Evolutionary conservation across 2,329 filamentous ascomycete species (phyloP).

Genomic region (Cladosporium sphaerospermum): DNA sequence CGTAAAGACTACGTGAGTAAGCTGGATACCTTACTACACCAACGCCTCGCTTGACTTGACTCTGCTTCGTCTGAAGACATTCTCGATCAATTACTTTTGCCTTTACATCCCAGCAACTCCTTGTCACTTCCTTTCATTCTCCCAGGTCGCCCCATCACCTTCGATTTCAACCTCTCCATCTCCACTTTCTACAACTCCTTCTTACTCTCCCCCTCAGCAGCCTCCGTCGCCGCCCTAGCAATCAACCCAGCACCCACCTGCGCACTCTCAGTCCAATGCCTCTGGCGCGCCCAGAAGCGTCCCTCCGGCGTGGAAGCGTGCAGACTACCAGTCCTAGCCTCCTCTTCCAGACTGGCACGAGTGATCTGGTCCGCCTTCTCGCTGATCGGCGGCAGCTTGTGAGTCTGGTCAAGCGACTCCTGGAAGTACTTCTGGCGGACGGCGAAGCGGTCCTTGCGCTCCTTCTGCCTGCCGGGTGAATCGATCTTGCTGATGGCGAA

Average conservation of each 20-base stretch:
- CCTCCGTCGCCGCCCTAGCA: constrained; percentile 29
- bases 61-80: too few relatives aligned
- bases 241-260: constrained; percentile 48
- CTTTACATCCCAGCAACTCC: too few relatives aligned
- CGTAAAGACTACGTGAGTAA: too few relatives aligned
- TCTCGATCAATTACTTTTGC: too few relatives aligned
- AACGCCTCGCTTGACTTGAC: too few relatives aligned
- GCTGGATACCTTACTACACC: too few relatives aligned
- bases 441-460: constrained; percentile 71
- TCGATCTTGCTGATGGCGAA: constrained; percentile 73
- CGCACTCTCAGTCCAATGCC: constrained; percentile 45
- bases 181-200: constrained; percentile 25
- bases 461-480: constrained; percentile 77
- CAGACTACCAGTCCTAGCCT: constrained; percentile 38
- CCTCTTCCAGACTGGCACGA: constrained; percentile 57
- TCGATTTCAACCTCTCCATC: neutral
- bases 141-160: too few relatives aligned
- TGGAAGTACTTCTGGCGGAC: constrained; percentile 75
- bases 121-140: too few relatives aligned
- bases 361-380: constrained; percentile 56
- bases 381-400: constrained; percentile 41
- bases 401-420: constrained; percentile 59
- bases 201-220: constrained; percentile 22
- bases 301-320: constrained; percentile 38
- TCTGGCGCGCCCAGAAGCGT: constrained; percentile 49